These are phyloP conservation scores for Colletotrichum truncatum DNA, from an alignment of 2,329 filamentous ascomycete genomes.

Conservation along the genomic window DNA sequence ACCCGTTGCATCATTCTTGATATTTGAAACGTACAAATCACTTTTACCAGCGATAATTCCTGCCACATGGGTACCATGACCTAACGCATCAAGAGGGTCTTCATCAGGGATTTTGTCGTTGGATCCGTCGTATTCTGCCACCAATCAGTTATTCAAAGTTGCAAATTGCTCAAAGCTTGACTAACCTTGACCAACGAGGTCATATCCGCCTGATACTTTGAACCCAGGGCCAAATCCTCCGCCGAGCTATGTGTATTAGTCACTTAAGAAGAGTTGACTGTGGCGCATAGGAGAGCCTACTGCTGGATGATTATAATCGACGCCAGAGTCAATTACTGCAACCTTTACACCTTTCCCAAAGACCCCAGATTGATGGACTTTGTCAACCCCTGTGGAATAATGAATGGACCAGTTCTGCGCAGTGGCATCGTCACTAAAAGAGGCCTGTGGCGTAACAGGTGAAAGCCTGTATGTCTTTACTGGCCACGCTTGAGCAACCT, in stretches of 20 bases:
- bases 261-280: too few relatives aligned
- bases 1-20: too few relatives aligned
- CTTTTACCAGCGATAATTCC: constrained; percentile 37
- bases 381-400: constrained; percentile 30
- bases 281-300: constrained; percentile 5
- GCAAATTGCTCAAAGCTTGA: fast-evolving
- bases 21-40: constrained; percentile 7
- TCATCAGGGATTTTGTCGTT: constrained; percentile 30
- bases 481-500: constrained; percentile 35
- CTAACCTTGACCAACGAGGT: constrained; percentile 35
- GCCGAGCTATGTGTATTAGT: constrained; percentile 36
- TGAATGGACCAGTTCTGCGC: constrained; percentile 42
- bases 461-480: constrained; percentile 33
- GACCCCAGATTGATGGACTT: constrained; percentile 27
- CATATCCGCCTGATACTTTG: constrained; percentile 36
- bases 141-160: not conserved
- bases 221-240: constrained; percentile 34
- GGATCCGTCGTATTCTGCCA: constrained; percentile 18
- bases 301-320: constrained; percentile 31
- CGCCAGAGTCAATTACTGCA: constrained; percentile 32
- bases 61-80: constrained; percentile 37
- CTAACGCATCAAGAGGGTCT: constrained; percentile 34
- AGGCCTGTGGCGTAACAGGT: constrained; percentile 11
- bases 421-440: constrained; percentile 33
- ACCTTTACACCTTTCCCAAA: constrained; percentile 32